phyloP scores from a whole-genome alignment of 768 basidiomycete genomes.

The Coprinopsis sp. region DNA sequence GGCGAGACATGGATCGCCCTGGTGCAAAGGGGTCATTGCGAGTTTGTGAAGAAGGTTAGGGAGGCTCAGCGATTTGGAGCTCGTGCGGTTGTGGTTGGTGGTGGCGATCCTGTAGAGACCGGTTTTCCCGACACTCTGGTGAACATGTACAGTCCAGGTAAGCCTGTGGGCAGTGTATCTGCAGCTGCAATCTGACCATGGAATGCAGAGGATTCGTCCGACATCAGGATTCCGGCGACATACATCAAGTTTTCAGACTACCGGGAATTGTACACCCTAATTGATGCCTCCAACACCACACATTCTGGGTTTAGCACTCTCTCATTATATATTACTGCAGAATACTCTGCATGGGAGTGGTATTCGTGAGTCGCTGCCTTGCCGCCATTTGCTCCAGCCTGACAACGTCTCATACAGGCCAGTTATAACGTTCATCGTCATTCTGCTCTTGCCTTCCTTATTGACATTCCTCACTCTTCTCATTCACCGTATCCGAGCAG shows the following conservation, averaged over 20 bases:
- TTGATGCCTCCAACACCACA: conserved; percentile 70
- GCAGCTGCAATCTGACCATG: no score
- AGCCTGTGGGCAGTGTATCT: no score
- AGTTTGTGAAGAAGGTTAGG: conserved; percentile 85
- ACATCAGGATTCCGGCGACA: conserved; percentile 78
- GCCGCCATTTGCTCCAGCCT: conserved; percentile 8
- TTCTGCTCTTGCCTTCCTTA: conserved; percentile 84
- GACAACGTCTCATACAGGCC: conserved; percentile 43
- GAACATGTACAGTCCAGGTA: conserved; percentile 91
- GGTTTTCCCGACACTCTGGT: conserved; percentile 74
- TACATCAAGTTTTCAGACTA: conserved; percentile 89
- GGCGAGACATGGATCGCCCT: conserved; percentile 86
- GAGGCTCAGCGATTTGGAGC: conserved; percentile 75
- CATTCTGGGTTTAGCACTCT: conserved; percentile 74
- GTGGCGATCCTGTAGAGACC: conserved; percentile 58
- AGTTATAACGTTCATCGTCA: conserved; percentile 80
- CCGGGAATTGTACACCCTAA: conserved; percentile 59
- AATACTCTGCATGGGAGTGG: conserved; percentile 88
- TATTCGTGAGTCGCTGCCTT: conserved; percentile 60
- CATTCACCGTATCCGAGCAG: conserved; percentile 81
- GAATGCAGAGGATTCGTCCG: conserved; percentile 84
- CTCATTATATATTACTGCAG: conserved; percentile 70
- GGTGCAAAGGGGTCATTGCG: conserved; percentile 84
- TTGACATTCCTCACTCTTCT: conserved; percentile 87
- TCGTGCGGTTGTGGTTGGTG: conserved; percentile 88